These are phyloP conservation scores for Abrus precatorius DNA, from an alignment of 306 rosid genomes.

Conservation along the genomic window DNA sequence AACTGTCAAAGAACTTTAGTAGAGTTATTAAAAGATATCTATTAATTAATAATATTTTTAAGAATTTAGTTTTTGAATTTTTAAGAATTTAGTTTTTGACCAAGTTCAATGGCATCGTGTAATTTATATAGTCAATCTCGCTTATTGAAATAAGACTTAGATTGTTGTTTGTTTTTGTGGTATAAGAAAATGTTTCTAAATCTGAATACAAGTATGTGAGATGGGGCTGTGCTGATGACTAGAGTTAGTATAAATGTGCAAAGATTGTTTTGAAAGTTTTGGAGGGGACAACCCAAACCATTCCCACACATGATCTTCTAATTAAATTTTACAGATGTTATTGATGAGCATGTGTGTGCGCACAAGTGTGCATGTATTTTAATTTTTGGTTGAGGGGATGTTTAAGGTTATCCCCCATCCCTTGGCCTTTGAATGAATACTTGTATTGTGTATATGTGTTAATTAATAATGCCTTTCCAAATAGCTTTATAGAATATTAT, in stretches of 20 bases:
- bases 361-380: background rate
- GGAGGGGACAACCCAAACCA: background rate
- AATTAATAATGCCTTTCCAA: background rate
- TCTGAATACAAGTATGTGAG: background rate
- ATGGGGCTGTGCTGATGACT: background rate
- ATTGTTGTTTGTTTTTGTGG: background rate
- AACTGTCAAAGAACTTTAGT: too few species aligned
- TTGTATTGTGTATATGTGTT: conserved; percentile 12
- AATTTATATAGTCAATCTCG: too few species aligned
- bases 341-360: background rate
- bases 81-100: too few species aligned
- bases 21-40: too few species aligned
- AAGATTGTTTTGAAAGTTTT: background rate
- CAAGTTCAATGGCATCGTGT: too few species aligned
- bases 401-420: conserved; percentile 23
- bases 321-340: background rate
- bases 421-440: conserved; percentile 14
- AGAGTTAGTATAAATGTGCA: background rate
- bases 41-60: too few species aligned
- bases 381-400: background rate
- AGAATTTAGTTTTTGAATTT: too few species aligned
- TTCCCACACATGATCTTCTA: conserved; percentile 3
- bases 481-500: background rate
- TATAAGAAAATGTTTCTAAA: background rate
- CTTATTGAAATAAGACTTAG: too few species aligned